phyloP scores from a whole-genome alignment of 2,329 filamentous ascomycete genomes.

The Tolypocladium sp. region DNA sequence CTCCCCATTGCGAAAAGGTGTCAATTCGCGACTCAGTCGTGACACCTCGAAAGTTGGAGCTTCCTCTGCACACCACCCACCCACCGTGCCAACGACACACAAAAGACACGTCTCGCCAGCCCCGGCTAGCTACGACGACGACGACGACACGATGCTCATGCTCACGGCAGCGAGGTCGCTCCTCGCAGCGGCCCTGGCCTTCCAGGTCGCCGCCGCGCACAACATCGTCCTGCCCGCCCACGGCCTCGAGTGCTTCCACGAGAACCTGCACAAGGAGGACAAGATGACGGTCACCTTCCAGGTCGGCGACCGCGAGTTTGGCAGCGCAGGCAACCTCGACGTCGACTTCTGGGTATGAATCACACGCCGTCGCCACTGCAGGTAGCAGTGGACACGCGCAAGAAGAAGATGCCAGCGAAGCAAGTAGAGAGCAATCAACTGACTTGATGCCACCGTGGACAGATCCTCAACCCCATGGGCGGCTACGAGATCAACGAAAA shows the following conservation, averaged over 20 bases:
- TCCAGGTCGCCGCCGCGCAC: conserved; percentile 65
- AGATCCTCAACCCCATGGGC: conserved; percentile 72
- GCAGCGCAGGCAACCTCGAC: conserved; percentile 85
- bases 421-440: neutral
- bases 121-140: neutral
- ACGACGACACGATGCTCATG: conserved; percentile 15
- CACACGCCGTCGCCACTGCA: neutral
- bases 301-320: conserved; percentile 93
- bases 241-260: conserved; percentile 95
- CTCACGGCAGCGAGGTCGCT: conserved; percentile 31
- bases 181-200: conserved; percentile 29
- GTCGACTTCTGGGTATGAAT: conserved; percentile 90
- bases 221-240: conserved; percentile 94
- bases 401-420: neutral
- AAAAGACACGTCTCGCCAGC: neutral
- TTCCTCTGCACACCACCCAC: neutral
- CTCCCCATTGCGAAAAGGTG: conserved; percentile 16
- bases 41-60: conserved; percentile 6
- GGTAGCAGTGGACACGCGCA: neutral
- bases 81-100: neutral
- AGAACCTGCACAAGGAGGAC: conserved; percentile 84
- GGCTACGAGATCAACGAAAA: conserved; percentile 73
- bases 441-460: conserved; percentile 3
- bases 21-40: conserved; percentile 13
- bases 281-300: conserved; percentile 99